Evolutionary conservation across 2,329 filamentous ascomycete genomes (phyloP), one percentile per base, ranked within the genome.

Genomic region (Epichloe scottii): DNA sequence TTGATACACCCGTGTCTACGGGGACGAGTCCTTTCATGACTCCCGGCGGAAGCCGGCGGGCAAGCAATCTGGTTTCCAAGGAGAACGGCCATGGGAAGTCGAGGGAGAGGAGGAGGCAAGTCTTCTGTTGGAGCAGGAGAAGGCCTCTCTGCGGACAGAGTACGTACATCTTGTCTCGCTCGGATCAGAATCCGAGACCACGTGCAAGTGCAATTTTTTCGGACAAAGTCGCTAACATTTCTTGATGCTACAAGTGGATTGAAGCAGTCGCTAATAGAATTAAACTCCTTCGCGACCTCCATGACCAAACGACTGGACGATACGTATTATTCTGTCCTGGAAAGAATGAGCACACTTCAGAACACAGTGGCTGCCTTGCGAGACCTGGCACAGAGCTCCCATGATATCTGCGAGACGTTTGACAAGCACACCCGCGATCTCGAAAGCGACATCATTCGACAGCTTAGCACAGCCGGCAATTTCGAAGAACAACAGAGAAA

Each of bases 321-420:
- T 53, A 83, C 83, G 3, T 90, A 89, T 67, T 85, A 86, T 56
- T 78, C 79, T 0, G 77, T 89, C 10, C 71, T 89, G 33, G 82
- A 87, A 62, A 87, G 84, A 60, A 74, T 85, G 46, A 76, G 75
- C 47, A 65, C 74, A 1, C 70, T 90, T 38, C 82, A 84, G 50
- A 76, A 72, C 57, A 87, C 81, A 1, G 77, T 89, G 39, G 64
- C 71, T 5, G 76, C 76, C 2, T 70, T 91, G 30, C 82, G 81
- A 59, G 80, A 85, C 57, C 73, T 91, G n/a, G 80, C 83, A 0
- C 70, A 70, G 33, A 71, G 78, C 58, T 82, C 82, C 5, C 74
- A 73, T 50, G 72, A 78, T 48, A 71, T 84, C 8, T 76, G 78
- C 53, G 67, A 69, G 15, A 72, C 70, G 45, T 89, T 90, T 59